Evolutionary conservation across 1,139 yeast genomes (phyloP).

Genomic region (Candida glucosophila): DNA sequence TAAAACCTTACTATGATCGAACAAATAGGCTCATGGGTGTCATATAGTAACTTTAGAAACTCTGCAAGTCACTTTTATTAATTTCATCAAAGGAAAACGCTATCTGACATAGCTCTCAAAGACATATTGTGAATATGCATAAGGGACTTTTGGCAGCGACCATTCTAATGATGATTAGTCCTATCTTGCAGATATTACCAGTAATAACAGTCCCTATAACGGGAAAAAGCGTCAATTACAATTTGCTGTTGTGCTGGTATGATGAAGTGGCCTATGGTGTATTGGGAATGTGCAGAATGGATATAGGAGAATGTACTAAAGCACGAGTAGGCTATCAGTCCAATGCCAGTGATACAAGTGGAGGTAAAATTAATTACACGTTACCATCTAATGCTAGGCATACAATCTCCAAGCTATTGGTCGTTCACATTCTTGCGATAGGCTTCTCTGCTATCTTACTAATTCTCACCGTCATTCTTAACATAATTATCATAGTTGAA

Average conservation of each 20-base stretch:
- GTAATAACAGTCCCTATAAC: conserved; percentile 40
- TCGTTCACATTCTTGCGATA: conserved; percentile 38
- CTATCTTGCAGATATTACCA: conserved; percentile 31
- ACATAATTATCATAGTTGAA: conserved; percentile 1
- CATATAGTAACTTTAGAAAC: too few relatives aligned
- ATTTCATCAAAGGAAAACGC: too few relatives aligned
- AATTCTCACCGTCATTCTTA: conserved; percentile 4
- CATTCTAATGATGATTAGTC: conserved; percentile 19
- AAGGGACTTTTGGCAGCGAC: conserved; percentile 18
- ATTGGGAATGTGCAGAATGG: conserved; percentile 33
- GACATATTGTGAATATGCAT: too few relatives aligned
- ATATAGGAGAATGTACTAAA: conserved; percentile 18
- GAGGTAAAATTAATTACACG: conserved; percentile 16
- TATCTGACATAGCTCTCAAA: too few relatives aligned
- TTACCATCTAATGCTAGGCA: conserved; percentile 35
- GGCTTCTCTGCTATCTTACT: conserved; percentile 22
- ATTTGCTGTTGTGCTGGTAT: conserved; percentile 22
- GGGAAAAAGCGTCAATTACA: conserved; percentile 9
- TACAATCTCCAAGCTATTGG: conserved; percentile 33
- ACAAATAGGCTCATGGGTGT: too few relatives aligned
- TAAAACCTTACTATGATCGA: too few relatives aligned
- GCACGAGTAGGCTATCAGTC: conserved; percentile 33
- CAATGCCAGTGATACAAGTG: conserved; percentile 6
- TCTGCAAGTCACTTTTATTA: too few relatives aligned
- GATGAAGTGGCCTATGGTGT: conserved; percentile 34